Conservation (phyloP, 768 basidiomycete species). For the Sporobolomyces roseus region DNA sequence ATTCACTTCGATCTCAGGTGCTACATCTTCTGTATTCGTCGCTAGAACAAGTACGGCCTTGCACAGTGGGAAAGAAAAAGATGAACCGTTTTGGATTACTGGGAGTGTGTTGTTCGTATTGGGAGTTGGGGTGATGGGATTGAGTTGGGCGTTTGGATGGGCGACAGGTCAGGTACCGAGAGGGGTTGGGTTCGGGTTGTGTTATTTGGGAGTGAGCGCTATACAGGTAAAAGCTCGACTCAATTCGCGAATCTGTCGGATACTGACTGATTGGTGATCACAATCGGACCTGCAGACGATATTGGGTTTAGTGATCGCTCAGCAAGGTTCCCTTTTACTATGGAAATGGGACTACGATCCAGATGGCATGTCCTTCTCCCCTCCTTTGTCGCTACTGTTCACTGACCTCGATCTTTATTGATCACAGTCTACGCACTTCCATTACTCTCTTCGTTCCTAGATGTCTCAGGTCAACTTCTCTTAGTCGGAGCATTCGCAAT, state of each 20-base stretch:
- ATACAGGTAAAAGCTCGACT: constrained; percentile 25
- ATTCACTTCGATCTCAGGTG: constrained; percentile 83
- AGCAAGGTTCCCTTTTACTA: constrained; percentile 30
- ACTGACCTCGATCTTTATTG: background rate
- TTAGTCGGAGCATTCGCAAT: constrained; percentile 40
- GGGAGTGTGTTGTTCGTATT: constrained; percentile 62
- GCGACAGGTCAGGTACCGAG: constrained; percentile 73
- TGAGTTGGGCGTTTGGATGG: constrained; percentile 66
- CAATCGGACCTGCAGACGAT: too few relatives aligned
- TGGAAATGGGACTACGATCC: constrained; percentile 45
- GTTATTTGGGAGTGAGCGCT: constrained; percentile 53
- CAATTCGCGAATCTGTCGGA: too few relatives aligned
- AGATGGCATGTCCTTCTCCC: constrained; percentile 27
- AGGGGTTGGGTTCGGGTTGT: constrained; percentile 63
- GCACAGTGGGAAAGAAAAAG: constrained; percentile 55
- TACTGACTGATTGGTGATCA: too few relatives aligned
- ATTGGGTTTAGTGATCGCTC: constrained; percentile 20
- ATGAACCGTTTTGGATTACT: constrained; percentile 37
- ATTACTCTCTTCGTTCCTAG: constrained; percentile 41
- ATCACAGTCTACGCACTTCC: constrained; percentile 40
- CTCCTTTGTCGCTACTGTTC: background rate
- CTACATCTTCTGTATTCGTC: constrained; percentile 83
- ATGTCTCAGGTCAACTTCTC: constrained; percentile 43
- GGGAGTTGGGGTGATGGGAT: constrained; percentile 72
- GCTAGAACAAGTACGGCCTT: constrained; percentile 85